Evolutionary conservation across 768 basidiomycete species (phyloP).

Genomic region (Kwoniella heveanensis): DNA sequence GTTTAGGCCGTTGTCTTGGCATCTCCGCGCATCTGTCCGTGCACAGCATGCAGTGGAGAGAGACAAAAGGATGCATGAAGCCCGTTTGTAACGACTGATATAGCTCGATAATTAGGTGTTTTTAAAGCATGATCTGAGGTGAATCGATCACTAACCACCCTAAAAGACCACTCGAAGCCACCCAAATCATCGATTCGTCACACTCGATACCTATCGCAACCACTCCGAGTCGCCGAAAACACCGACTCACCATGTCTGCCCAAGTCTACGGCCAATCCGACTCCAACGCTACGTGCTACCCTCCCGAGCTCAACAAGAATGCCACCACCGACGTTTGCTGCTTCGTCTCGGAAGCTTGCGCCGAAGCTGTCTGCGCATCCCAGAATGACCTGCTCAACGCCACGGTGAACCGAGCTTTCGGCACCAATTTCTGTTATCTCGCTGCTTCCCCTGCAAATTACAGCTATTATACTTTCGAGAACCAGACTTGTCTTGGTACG

Average conservation of each 20-base stretch:
- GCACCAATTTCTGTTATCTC: slow-evolving; percentile 9
- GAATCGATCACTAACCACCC: too few relatives aligned
- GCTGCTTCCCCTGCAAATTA: neutral
- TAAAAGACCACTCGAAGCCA: too few relatives aligned
- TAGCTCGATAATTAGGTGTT: too few relatives aligned
- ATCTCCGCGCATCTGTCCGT: neutral
- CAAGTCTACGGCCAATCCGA: neutral
- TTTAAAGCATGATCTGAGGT: too few relatives aligned
- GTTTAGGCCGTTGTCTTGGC: neutral
- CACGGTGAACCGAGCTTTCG: slow-evolving; percentile 5
- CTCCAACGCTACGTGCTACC: slow-evolving; percentile 7
- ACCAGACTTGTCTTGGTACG: slow-evolving; percentile 6
- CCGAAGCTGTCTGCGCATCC: slow-evolving; percentile 6
- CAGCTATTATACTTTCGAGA: slow-evolving; percentile 3
- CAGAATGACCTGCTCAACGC: slow-evolving; percentile 1
- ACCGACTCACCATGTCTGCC: neutral
- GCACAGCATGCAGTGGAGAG: too few relatives aligned
- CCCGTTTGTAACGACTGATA: too few relatives aligned
- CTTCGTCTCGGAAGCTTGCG: slow-evolving; percentile 8
- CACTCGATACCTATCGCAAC: too few relatives aligned
- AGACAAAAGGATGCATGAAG: too few relatives aligned
- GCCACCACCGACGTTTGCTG: slow-evolving; percentile 17
- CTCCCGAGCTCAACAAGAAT: slow-evolving; percentile 8
- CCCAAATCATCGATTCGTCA: too few relatives aligned
- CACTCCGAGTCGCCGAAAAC: too few relatives aligned